These are phyloP conservation scores for Aphanoascus verrucosus DNA, from an alignment of 2,329 filamentous ascomycete species.

Conservation along the genomic window DNA sequence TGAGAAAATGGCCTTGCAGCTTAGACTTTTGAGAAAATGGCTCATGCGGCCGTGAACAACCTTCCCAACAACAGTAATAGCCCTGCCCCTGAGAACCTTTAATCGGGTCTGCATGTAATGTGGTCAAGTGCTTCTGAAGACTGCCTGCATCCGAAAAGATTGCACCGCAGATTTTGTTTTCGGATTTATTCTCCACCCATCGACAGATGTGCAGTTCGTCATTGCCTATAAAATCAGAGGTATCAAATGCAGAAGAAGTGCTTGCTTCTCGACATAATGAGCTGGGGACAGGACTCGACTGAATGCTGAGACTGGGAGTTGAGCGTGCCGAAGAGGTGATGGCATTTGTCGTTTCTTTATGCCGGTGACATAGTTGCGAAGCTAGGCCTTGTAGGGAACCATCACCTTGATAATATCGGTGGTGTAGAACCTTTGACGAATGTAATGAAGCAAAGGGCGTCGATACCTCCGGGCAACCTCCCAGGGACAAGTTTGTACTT, in stretches of 20 bases:
- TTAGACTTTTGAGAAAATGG: constrained; percentile 39
- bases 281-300: constrained; percentile 25
- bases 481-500: neutral
- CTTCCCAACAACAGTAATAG: constrained; percentile 37
- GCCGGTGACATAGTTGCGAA: constrained; percentile 1
- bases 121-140: constrained; percentile 33
- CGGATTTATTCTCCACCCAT: constrained; percentile 22
- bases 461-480: constrained; percentile 1
- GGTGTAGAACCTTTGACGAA: neutral
- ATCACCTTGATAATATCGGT: constrained; percentile 6
- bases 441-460: constrained; percentile 7
- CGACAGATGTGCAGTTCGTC: constrained; percentile 33
- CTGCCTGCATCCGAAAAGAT: constrained; percentile 27
- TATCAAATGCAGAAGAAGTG: constrained; percentile 28
- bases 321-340: constrained; percentile 9
- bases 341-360: neutral
- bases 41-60: constrained; percentile 33
- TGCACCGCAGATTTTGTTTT: constrained; percentile 25
- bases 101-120: constrained; percentile 29
- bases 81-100: constrained; percentile 32
- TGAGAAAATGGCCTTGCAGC: constrained; percentile 36
- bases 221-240: constrained; percentile 25
- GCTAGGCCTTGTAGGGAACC: neutral
- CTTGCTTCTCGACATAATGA: constrained; percentile 29
- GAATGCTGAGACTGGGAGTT: constrained; percentile 12